phyloP scores from a whole-genome alignment of 2,329 filamentous ascomycete species.

The Lomentospora prolificans region DNA sequence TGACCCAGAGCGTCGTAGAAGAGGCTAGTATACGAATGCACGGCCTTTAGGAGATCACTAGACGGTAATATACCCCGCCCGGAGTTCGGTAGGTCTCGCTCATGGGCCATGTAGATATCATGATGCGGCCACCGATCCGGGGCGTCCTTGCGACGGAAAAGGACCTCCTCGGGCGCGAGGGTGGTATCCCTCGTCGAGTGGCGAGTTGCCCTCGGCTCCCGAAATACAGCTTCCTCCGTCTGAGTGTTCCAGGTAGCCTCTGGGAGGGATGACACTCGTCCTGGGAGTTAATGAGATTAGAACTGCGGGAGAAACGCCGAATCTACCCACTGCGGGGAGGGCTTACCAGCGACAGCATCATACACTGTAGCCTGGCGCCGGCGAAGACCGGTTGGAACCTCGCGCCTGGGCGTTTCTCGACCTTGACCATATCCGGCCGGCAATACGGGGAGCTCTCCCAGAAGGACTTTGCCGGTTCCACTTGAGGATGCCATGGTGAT shows the following conservation, averaged over 20 bases:
- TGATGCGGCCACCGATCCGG: constrained; percentile 59
- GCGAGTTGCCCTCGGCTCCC: background rate
- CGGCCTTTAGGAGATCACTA: constrained; percentile 57
- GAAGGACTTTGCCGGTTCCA: background rate
- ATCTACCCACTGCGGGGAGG: no score
- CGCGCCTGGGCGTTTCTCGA: background rate
- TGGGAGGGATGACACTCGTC: constrained; percentile 6
- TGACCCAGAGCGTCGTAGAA: constrained; percentile 45
- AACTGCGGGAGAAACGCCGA: background rate
- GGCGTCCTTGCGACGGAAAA: constrained; percentile 56
- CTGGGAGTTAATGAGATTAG: constrained; percentile 5
- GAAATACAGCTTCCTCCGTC: background rate
- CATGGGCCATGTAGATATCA: constrained; percentile 61
- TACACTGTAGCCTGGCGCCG: constrained; percentile 48
- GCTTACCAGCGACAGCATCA: constrained; percentile 58
- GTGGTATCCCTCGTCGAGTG: constrained; percentile 3
- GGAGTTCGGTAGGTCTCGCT: constrained; percentile 38
- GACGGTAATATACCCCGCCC: constrained; percentile 47
- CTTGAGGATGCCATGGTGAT: background rate
- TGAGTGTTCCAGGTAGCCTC: constrained; percentile 1
- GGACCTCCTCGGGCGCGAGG: constrained; percentile 58
- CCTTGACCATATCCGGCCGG: background rate
- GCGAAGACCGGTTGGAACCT: background rate
- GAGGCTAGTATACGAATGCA: constrained; percentile 59
- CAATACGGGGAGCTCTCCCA: background rate